Evolutionary conservation across 139 green algal genomes (phyloP), one percentile per base, ranked within the genome.

Genomic region (Chlamydomonas sphaeroides): DNA sequence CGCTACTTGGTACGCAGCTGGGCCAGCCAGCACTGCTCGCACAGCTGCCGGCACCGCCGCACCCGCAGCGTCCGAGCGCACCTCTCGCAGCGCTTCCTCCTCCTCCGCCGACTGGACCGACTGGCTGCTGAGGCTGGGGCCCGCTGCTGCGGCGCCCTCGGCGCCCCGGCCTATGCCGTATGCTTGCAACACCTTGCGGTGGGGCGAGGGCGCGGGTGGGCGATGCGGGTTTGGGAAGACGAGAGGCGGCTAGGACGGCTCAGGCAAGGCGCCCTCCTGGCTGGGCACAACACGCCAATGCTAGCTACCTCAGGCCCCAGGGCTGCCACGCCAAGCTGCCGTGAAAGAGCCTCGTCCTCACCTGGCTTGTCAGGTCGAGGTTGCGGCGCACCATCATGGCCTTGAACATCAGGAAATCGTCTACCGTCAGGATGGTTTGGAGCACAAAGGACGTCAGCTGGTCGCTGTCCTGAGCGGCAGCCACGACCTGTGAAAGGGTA

Each of bases 321-420:
- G 41, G 17, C 1, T 61, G 6, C 67, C 28, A 26, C 21, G 20
- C 25, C 38, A 18, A 8, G 5, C 32, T 28, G 32, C 11, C 33
- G 2, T 11, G 3, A 1, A 3, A 5, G 3, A 3, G 1, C 53
- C 72, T 36, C 1, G 21, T 17, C 10, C 76, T 20, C 61, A 93
- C 89, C 91, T 94, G 88, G 53, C 88, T 85, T 39, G 89, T 93
- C 25, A 94, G 89, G 68, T 94, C 88, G 21, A 92, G 71, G 84
- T 94, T 94, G 30, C 91, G 79, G 71, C 89, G 88, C 11, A 93
- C 88, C 91, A 94, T 94, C 89, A 93, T 93, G 42, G 87, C 72
- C 80, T 93, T 94, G 91, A 94, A 93, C 83, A 93, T 88, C 14
- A 90, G 51, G 75, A 94, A 94, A 85, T 94, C 91, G 65, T 94